Base-by-base conservation (phyloP, 2,329 filamentous ascomycete species). In the Apiospora phragmitis region DNA sequence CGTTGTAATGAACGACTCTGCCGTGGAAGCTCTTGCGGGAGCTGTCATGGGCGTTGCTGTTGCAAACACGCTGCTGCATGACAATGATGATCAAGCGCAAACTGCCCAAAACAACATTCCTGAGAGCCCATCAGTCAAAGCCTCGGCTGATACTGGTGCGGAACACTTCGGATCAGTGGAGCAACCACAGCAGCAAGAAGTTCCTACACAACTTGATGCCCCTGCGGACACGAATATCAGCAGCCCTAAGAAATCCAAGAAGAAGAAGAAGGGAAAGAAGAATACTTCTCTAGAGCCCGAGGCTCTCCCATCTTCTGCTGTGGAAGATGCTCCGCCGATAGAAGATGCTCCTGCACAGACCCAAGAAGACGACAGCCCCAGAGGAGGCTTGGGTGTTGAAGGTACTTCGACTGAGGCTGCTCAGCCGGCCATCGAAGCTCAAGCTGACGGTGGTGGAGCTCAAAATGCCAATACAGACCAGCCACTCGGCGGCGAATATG, bases 161-260 rank as follows among this genome's bases (percentile, higher is more conserved):
- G 72, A 51, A 67, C 18, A 32, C 43, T 14, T 45, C 59, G 8
- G 55, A 66, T 12, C 43, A 47, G 12, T 51, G 5, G 24, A 68
- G 24, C 62, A 41, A 42, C 4, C 8, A 7, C 14, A 66, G 12
- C 38, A 66, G 11, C 32, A 14, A 8, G 62, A 42, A 66, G 38
- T 26, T 42, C 38, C 16, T 11, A 38, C 41, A 32, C 24, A 32
- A n/a, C 4, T 12, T n/a, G 42, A 51, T 7, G 12, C 16, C 12
- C 6, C 49, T 55, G 49, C 26, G 16, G 26, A 32, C 7, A 5
- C 5, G n/a, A 42, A 12, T 26, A 21, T 11, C 11, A 42, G 32
- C 59, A 38, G 32, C 32, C n/a, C 80, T 42, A 83, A 84, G 76
- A 84, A 84, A 67, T 80, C 81, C 38, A 83, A 83, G 75, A 82